Evolutionary conservation across 2,329 filamentous ascomycete genomes (phyloP), one percentile per base, ranked within the genome.

Genomic region (Phialophora chinensis): DNA sequence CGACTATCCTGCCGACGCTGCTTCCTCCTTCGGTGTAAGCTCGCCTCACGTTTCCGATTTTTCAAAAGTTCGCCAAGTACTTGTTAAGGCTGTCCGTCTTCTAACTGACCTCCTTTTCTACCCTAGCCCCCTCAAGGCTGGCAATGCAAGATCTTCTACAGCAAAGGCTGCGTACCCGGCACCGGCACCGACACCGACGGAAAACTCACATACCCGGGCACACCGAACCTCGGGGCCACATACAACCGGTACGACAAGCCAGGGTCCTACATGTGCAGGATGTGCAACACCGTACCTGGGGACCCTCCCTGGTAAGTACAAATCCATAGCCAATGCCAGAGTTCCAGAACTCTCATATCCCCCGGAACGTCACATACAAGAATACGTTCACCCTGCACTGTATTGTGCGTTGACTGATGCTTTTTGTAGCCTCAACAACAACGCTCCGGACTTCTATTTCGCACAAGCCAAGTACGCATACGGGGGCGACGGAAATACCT

Each of bases 101-200:
- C 11, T n/a, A n/a, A 23, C 14, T 31, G 29, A 29, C 35, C 1
- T 44, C 20, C 10, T 60, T 20, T 35, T 47, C n/a, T 38, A 5
- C 49, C 52, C 1, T 55, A 70, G 68, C 62, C 65, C 7, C 55
- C 65, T 8, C 20, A 27, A 7, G 66, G 58, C n/a, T 61, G 60
- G 60, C 68, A 70, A 57, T 70, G 68, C 38, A 68, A 62, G 42
- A 49, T 68, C 38, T 70, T 64, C 57, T 70, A 63, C 44, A 31
- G 33, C 23, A 31, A 25, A 29, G 38, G 62, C 38, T 70, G 68
- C 60, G 31, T 20, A 50, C 23, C 44, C 2, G 49, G 50, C 52
- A 31, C 47, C 29, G 62, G 25, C 20, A 65, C 68, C 6, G 63
- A 66, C 20, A 65, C 68, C 6, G 63, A 68, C 27, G 68, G 68